Base-by-base conservation (phyloP, 129 eudicot genomes). In the Helianthus annuus region DNA sequence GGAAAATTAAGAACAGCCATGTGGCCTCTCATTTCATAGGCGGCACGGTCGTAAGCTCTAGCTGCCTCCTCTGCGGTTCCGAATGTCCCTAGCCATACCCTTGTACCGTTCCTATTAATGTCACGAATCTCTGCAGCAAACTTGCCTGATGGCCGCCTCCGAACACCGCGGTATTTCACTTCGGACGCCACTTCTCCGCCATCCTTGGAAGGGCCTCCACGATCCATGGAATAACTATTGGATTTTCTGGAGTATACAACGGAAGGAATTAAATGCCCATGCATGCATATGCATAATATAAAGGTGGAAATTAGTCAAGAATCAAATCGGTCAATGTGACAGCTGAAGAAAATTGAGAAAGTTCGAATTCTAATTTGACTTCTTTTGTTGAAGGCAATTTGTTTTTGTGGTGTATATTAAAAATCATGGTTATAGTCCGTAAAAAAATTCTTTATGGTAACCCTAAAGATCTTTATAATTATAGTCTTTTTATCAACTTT, bases 21-120 rank as follows among this genome's bases (percentile, higher is more conserved):
- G 49, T 63, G 69, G 4, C 87, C 87, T 67, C 87, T 76, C 70
- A 72, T 79, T 27, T 52, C 66, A 32, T 44, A 83, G 22, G 87
- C 84, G 11, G 87, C 84, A 63, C 42, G 60, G 39, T 83, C 87
- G 8, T 83, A 79, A 45, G 87, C 87, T 62, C 87, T 71, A 2
- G 87, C 87, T 0, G 87, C 87, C 39, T 79, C 87, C 69, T 79
- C 87, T 6, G 84, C 87, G 4, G 79, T 83, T 13, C 68, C 73
- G 44, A 75, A 83, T 27, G 87, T 83, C 4, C 87, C 87, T n/a
- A 83, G 64, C 87, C 87, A 83, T 38, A 75, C 49, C 71, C 81
- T 68, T 1, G 61, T 44, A 1, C 87, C 87, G 6, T 66, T 68
- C n/a, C 69, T 42, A 34, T 52, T 75, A 2, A 53, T 9, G 58